phyloP scores from a whole-genome alignment of 495 filamentous ascomycete species.

The Aspergillus haitiensis region DNA sequence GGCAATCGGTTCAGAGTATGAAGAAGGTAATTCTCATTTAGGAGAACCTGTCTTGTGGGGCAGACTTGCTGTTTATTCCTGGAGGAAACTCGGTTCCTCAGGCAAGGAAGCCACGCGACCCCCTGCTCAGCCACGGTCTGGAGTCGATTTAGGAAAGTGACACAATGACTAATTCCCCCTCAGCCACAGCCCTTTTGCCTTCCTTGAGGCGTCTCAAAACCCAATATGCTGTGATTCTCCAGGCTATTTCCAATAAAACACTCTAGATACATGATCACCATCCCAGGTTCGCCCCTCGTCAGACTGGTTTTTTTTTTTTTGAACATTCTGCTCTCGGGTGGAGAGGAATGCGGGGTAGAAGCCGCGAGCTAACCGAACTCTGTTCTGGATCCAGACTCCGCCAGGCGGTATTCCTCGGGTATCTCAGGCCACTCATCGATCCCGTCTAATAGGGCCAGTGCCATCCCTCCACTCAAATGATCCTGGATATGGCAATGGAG shows the following conservation, averaged over 20 bases:
- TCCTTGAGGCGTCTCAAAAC: not conserved
- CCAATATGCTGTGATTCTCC: not conserved
- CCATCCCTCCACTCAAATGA: slow-evolving; percentile 59
- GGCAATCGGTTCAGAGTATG: not conserved
- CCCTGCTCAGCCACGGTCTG: not conserved
- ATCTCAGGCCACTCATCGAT: slow-evolving; percentile 55
- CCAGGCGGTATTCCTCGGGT: slow-evolving; percentile 28
- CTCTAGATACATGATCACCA: not conserved
- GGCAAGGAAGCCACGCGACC: not conserved
- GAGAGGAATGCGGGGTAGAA: slow-evolving; percentile 3
- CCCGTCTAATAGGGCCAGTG: slow-evolving; percentile 55
- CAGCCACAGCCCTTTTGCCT: not conserved
- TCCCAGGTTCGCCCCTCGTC: not conserved
- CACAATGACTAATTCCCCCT: not conserved
- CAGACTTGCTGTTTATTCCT: too few relatives aligned
- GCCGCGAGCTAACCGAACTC: not conserved
- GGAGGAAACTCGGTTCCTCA: not conserved
- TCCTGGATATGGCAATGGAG: slow-evolving; percentile 63
- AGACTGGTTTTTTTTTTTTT: not conserved
- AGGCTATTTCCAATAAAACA: not conserved
- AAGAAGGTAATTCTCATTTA: not conserved
- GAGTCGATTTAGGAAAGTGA: not conserved
- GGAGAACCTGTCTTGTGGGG: too few relatives aligned
- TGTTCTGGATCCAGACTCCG: not conserved
- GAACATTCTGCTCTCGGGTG: not conserved